phyloP scores from a whole-genome alignment of 805 yeast species.

The Starmerella floricola region DNA sequence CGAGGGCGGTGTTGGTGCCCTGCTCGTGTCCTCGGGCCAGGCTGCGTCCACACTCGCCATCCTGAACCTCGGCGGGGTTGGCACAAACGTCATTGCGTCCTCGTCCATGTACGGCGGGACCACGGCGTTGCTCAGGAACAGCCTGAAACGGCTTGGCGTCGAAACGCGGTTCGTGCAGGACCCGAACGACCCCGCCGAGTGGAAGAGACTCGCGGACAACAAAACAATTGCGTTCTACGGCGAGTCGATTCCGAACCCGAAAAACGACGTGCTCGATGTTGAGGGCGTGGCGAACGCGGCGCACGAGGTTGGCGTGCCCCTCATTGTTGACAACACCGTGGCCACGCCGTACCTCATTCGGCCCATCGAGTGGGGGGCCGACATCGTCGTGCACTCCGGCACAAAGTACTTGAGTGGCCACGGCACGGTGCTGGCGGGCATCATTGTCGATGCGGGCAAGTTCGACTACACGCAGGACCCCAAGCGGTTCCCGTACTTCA shows the following conservation, averaged over 20 bases:
- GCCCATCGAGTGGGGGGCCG: constrained; percentile 75
- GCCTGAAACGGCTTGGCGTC: constrained; percentile 79
- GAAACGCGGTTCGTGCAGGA: constrained; percentile 77
- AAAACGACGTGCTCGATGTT: constrained; percentile 55
- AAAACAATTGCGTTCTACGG: constrained; percentile 82
- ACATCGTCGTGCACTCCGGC: constrained; percentile 82
- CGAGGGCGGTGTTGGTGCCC: constrained; percentile 84
- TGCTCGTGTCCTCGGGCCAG: constrained; percentile 90
- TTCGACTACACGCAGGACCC: constrained; percentile 85
- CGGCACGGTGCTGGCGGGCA: constrained; percentile 78
- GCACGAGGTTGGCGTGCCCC: constrained; percentile 60
- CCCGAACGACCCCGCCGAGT: constrained; percentile 51
- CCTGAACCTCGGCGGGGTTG: constrained; percentile 33
- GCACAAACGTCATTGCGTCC: constrained; percentile 83
- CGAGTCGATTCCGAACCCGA: constrained; percentile 74
- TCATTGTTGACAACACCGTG: constrained; percentile 74
- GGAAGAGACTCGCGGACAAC: constrained; percentile 62
- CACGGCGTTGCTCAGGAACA: constrained; percentile 85
- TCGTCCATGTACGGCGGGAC: constrained; percentile 91
- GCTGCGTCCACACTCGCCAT: constrained; percentile 85
- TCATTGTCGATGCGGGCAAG: constrained; percentile 77
- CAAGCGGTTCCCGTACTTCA: constrained; percentile 81
- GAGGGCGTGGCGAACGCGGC: constrained; percentile 53
- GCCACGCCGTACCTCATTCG: constrained; percentile 86
- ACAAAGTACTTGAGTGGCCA: constrained; percentile 96